Evolutionary conservation across 1,139 yeast species (phyloP).

Genomic region (Candida neerlandica): DNA sequence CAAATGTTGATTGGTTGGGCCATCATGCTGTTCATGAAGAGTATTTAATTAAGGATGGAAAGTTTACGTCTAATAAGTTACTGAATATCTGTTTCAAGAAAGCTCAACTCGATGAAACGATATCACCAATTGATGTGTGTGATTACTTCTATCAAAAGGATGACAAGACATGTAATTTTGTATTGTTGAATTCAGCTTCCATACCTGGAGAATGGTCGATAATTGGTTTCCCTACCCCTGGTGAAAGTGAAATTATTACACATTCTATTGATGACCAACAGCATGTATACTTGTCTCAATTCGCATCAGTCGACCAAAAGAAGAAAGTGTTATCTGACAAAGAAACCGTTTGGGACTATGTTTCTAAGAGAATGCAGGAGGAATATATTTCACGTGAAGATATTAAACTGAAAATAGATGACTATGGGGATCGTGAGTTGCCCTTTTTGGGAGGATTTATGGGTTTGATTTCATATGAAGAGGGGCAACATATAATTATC

Average conservation of each 20-base stretch:
- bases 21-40: constrained; percentile 17
- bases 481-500: constrained; percentile 54
- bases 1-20: constrained; percentile 8
- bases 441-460: constrained; percentile 90
- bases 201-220: constrained; percentile 87
- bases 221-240: constrained; percentile 66
- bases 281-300: constrained; percentile 22
- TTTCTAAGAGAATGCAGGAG: constrained; percentile 26
- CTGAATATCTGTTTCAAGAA: constrained; percentile 19
- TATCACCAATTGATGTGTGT: constrained; percentile 50
- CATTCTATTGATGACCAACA: constrained; percentile 56
- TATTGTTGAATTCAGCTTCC: constrained; percentile 73
- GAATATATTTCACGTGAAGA: constrained; percentile 24
- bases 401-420: constrained; percentile 18
- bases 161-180: constrained; percentile 37
- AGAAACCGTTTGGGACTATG: constrained; percentile 25
- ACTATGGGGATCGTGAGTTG: constrained; percentile 30
- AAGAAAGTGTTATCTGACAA: constrained; percentile 11
- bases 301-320: constrained; percentile 14
- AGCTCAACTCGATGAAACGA: constrained; percentile 16
- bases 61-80: constrained; percentile 8
- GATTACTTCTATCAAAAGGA: constrained; percentile 34
- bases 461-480: constrained; percentile 87
- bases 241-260: constrained; percentile 58
- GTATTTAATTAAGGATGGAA: constrained; percentile 14